Conservation (phyloP, 176 grass and related monocot genomes). For the bread wheat (Triticum aestivum) region DNA sequence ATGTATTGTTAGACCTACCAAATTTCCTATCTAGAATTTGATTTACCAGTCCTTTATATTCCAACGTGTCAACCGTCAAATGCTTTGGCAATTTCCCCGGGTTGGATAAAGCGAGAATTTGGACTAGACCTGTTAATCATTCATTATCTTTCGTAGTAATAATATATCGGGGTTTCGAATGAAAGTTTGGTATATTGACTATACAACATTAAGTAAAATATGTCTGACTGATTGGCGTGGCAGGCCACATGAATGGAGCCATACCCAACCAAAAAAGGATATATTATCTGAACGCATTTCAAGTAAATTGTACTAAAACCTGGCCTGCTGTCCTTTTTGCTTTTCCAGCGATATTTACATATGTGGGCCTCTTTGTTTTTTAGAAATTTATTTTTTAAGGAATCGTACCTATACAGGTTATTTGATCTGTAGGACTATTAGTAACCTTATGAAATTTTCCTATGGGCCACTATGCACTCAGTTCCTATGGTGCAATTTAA, state of each 20-base stretch:
- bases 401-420: not conserved
- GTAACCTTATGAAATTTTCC: not conserved
- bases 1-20: too few species aligned
- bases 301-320: not conserved
- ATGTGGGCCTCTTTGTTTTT: not conserved
- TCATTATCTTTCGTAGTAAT: not conserved
- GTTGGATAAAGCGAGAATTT: too few species aligned
- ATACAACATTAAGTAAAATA: too few species aligned
- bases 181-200: too few species aligned
- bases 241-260: too few species aligned
- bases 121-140: too few species aligned
- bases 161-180: not conserved
- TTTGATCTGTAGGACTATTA: not conserved
- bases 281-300: not conserved
- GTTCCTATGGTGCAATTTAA: not conserved
- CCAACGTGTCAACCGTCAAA: too few species aligned
- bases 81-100: too few species aligned
- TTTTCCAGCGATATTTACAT: not conserved
- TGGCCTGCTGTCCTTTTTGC: not conserved
- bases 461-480: not conserved
- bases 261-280: too few species aligned
- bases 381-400: not conserved
- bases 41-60: too few species aligned
- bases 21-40: too few species aligned
- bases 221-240: too few species aligned